Conservation (phyloP, 2,329 filamentous ascomycete species). For the Fusarium stilboides region DNA sequence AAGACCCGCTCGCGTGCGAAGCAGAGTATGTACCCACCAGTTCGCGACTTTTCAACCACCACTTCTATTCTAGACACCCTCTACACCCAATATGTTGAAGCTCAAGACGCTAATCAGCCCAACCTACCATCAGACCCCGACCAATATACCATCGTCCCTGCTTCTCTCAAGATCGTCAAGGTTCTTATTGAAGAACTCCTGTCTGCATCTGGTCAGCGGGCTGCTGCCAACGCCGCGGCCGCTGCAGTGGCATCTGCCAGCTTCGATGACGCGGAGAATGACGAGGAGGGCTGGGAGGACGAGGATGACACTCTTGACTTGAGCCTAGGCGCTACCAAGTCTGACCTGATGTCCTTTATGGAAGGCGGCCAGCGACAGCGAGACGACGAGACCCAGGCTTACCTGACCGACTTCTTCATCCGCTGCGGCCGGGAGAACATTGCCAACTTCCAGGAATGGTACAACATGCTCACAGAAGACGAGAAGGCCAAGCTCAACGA, state of each 20-base stretch:
- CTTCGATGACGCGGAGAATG: conserved; percentile 75
- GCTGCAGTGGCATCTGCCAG: conserved; percentile 74
- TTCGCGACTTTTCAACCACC: conserved; percentile 37
- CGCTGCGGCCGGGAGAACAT: conserved; percentile 69
- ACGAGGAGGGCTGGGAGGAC: conserved; percentile 92
- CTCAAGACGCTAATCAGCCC: conserved; percentile 49
- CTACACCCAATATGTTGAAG: conserved; percentile 39
- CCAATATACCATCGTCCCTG: conserved; percentile 88
- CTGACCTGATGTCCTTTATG: conserved; percentile 85
- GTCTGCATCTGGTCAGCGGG: conserved; percentile 79
- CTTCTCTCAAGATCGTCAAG: conserved; percentile 95
- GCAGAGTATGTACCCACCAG: conserved; percentile 71
- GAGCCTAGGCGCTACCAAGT: conserved; percentile 76
- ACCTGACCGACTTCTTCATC: conserved; percentile 86
- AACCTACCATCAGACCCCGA: conserved; percentile 76
- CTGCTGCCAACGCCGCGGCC: conserved; percentile 73
- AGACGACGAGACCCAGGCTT: conserved; percentile 92
- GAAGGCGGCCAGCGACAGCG: conserved; percentile 75
- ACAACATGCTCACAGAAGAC: conserved; percentile 67
- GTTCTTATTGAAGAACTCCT: conserved; percentile 93
- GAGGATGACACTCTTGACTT: conserved; percentile 83
- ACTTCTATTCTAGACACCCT: conserved; percentile 36
- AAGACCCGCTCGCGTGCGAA: conserved; percentile 94
- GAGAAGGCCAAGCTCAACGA: conserved; percentile 71
- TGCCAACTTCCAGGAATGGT: conserved; percentile 71